phyloP scores from a whole-genome alignment of 257 asterid species.

The Datura wrightii region DNA sequence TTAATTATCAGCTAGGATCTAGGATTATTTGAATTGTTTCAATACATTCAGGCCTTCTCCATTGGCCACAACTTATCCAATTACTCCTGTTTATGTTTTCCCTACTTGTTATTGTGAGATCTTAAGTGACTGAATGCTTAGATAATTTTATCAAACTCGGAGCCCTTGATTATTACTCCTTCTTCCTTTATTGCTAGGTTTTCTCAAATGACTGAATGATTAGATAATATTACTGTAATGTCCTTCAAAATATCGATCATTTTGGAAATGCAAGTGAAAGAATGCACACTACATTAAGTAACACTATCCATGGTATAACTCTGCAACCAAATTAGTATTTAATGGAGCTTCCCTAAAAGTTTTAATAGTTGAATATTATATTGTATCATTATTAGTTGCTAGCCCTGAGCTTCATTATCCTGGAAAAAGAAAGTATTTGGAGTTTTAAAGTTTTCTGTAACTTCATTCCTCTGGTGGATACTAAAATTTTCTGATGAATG shows the following conservation, averaged over 20 bases:
- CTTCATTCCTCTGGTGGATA: not conserved
- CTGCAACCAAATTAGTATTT: not conserved
- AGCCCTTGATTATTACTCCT: not conserved
- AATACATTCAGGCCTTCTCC: not conserved
- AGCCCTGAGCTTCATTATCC: not conserved
- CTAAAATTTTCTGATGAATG: not conserved
- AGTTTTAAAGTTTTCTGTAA: not conserved
- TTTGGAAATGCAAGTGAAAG: not conserved
- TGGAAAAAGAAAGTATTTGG: not conserved
- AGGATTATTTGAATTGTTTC: not conserved
- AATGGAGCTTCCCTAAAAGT: not conserved
- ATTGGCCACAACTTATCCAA: not conserved
- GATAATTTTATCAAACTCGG: not conserved
- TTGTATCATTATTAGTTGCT: constrained; percentile 2
- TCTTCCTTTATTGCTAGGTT: not conserved
- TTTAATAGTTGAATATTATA: not conserved
- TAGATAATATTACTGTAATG: not conserved
- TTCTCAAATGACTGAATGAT: not conserved
- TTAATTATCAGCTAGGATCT: not conserved
- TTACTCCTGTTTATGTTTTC: not conserved
- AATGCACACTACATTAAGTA: not conserved
- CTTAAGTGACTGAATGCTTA: not conserved
- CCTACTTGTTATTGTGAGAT: not conserved
- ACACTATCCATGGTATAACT: not conserved
- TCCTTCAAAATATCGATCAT: not conserved